Conservation (phyloP, 306 rosid species). For the Vigna angularis region DNA sequence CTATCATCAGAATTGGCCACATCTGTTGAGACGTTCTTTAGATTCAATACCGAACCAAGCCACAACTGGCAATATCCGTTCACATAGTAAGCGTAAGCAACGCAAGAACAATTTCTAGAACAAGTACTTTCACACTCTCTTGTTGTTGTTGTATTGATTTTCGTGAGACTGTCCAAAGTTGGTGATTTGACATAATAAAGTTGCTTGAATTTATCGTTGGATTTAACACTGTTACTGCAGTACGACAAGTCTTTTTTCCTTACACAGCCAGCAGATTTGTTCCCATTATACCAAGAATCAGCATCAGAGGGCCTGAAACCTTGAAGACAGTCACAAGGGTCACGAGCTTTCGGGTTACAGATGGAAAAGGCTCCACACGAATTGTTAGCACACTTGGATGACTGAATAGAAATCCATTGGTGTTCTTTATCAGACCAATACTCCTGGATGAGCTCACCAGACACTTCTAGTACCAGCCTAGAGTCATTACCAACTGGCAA, state of each 20-base stretch:
- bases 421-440: neutral
- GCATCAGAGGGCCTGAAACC: constrained; percentile 34
- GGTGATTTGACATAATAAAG: neutral
- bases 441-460: constrained; percentile 38
- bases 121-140: neutral
- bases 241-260: constrained; percentile 8
- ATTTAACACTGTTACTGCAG: neutral
- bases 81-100: constrained; percentile 34
- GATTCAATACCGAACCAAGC: neutral
- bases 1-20: neutral
- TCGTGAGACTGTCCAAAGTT: neutral
- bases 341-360: neutral
- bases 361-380: constrained; percentile 37
- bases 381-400: constrained; percentile 11
- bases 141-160: too few species aligned
- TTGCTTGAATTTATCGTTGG: neutral
- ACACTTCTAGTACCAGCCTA: constrained; percentile 33
- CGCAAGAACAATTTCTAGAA: constrained; percentile 8
- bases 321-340: neutral
- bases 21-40: constrained; percentile 20
- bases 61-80: neutral
- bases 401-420: neutral
- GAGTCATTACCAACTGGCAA: neutral
- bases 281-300: constrained; percentile 7
- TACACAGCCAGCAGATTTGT: constrained; percentile 35